These are phyloP conservation scores for Plantago elongata DNA, from an alignment of 257 asterid species.

Conservation along the genomic window DNA sequence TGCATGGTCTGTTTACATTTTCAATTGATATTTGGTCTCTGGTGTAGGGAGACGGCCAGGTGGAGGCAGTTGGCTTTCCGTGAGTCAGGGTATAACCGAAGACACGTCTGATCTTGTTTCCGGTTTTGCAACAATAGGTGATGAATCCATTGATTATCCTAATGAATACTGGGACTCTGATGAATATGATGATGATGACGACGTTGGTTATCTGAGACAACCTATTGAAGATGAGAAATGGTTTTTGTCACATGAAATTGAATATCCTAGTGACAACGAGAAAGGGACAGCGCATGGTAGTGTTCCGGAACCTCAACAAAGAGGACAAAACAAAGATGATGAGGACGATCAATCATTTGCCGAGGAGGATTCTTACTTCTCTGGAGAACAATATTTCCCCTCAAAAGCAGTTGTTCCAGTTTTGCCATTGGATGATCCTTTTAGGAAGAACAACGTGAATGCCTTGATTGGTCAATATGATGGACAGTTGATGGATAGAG, in stretches of 20 bases:
- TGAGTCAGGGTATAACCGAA: conserved; percentile 91
- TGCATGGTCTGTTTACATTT: too few species aligned
- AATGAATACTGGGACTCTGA: conserved; percentile 98
- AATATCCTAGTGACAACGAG: conserved; percentile 94
- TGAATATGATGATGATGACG: conserved; percentile 94
- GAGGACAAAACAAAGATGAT: conserved; percentile 56
- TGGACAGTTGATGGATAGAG: conserved; percentile 90
- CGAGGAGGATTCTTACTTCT: conserved; percentile 85
- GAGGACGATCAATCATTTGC: conserved; percentile 85
- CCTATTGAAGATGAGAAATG: conserved; percentile 98
- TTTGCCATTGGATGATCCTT: conserved; percentile 51
- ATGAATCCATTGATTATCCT: conserved; percentile 80
- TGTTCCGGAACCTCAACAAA: conserved; percentile 74
- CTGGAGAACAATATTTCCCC: conserved; percentile 67
- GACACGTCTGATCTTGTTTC: conserved; percentile 89
- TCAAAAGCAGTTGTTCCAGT: conserved; percentile 52
- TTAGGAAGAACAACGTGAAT: conserved; percentile 37
- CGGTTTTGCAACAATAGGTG: conserved; percentile 93
- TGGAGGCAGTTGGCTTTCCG: conserved; percentile 88
- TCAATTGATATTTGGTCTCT: too few species aligned
- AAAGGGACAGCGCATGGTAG: conserved; percentile 81
- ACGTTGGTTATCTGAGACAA: conserved; percentile 93
- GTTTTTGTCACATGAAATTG: conserved; percentile 97
- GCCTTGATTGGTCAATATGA: conserved; percentile 62
- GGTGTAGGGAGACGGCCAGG: conserved; percentile 53